Conservation (phyloP, 768 basidiomycete genomes). For the Agaricus subrufescens region DNA sequence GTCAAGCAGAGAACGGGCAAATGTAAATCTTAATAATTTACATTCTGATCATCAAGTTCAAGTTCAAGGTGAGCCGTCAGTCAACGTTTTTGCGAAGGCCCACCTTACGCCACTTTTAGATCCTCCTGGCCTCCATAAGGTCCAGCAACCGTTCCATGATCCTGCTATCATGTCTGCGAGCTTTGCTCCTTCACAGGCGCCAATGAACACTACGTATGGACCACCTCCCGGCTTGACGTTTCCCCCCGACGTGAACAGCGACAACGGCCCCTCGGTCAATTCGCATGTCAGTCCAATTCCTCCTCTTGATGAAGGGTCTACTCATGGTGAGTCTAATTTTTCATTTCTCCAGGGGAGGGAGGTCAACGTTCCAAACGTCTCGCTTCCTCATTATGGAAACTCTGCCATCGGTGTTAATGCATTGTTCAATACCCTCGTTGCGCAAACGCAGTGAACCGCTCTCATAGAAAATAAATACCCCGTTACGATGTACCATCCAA, state of each 20-base stretch:
- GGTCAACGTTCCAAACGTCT: constrained; percentile 85
- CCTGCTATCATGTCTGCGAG: constrained; percentile 80
- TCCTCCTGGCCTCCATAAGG: constrained; percentile 12
- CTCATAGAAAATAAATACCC: constrained; percentile 19
- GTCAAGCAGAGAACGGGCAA: constrained; percentile 55
- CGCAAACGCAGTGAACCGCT: constrained; percentile 23
- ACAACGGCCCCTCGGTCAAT: constrained; percentile 15
- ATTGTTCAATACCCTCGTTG: constrained; percentile 34
- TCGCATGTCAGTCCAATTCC: constrained; percentile 16
- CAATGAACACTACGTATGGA: constrained; percentile 37
- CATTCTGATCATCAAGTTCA: background rate
- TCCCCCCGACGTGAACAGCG: constrained; percentile 27
- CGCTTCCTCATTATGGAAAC: constrained; percentile 87
- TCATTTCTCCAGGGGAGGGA: constrained; percentile 67
- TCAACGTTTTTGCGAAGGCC: background rate
- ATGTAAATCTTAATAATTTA: constrained; percentile 14
- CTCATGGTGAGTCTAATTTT: constrained; percentile 65
- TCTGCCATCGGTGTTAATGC: constrained; percentile 66
- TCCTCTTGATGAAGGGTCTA: constrained; percentile 24
- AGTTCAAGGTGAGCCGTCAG: background rate
- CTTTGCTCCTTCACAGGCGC: constrained; percentile 39
- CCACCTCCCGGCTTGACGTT: constrained; percentile 67
- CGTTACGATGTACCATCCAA: constrained; percentile 19
- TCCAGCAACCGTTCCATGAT: constrained; percentile 55
- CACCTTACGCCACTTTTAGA: background rate